Conservation (phyloP, 106 monocot genomes). For the Triglochin maritima region DNA sequence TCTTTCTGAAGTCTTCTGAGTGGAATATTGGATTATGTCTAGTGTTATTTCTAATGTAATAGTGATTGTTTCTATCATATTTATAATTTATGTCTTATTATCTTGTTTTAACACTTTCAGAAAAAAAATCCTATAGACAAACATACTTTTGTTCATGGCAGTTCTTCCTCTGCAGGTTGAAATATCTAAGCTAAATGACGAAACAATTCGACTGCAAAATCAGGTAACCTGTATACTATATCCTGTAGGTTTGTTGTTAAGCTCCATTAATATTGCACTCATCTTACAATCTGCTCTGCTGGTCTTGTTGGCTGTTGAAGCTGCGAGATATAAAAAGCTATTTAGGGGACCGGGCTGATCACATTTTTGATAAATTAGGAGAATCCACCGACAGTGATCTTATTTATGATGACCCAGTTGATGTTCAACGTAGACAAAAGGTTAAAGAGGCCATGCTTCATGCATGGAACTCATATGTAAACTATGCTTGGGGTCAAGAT, state of each 20-base stretch:
- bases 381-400: conserved; percentile 7
- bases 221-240: conserved; percentile 33
- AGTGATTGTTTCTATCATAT: too few species aligned
- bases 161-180: conserved; percentile 36
- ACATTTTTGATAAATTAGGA: conserved; percentile 2
- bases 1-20: too few species aligned
- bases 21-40: too few species aligned
- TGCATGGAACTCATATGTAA: conserved; percentile 92
- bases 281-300: background rate
- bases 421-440: conserved; percentile 65
- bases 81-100: too few species aligned
- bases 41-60: too few species aligned
- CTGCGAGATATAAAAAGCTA: conserved; percentile 26
- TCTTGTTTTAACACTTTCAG: too few species aligned
- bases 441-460: conserved; percentile 97
- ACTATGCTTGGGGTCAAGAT: conserved; percentile 91
- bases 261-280: background rate
- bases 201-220: conserved; percentile 30
- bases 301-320: conserved; percentile 14
- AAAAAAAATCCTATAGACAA: too few species aligned
- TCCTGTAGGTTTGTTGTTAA: background rate
- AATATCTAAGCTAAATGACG: conserved; percentile 33
- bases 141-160: background rate
- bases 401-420: conserved; percentile 44
- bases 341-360: conserved; percentile 12